Base-by-base conservation (phyloP, 352 stramenopile genomes). In the Phytopythium ostracodes region DNA sequence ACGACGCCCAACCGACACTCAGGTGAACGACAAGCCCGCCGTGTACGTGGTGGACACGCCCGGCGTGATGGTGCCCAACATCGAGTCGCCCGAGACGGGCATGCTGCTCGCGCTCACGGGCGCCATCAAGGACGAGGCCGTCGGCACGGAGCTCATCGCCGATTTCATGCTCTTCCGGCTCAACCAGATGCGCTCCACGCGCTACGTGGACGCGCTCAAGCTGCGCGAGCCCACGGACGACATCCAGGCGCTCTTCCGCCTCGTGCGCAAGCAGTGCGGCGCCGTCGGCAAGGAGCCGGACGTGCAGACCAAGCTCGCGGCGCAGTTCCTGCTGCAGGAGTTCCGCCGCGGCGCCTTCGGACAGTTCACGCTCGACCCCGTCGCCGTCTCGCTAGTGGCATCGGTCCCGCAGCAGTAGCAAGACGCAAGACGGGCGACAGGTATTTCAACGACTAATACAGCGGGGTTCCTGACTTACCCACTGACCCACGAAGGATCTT, bases 21-120 rank as follows among this genome's bases (percentile, higher is more conserved):
- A n/a, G n/a, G n/a, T 94, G 56, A 95, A 93, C 49, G 83, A 92
- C 50, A 89, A 84, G 43, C 89, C 89, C 0, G 88, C 87, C 18
- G 81, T 96, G 22, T 96, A 96, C 60, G 86, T 96, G 15, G 81
- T 96, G 20, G 89, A 96, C 65, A 96, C 89, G 12, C 89, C 89
- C 5, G 89, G 89, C 40, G 88, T 96, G 5, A 96, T 96, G 79
- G 55, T 96, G 47, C 89, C 89, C 10, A 93, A 94, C 61, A 87
- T 96, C 40, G 64, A 79, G 43, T 89, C 81, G 24, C 73, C 76
- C 0, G 86, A 96, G 49, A 91, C 84, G 27, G 89, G 89, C 14
- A 80, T 96, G 72, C 91, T 84, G 20, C 65, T 96, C 44, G 89
- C 89, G 25, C 72, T 96, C 25, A 94, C 87, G 1, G 87, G 87